These are phyloP conservation scores for Rubus parviflorus DNA, from an alignment of 306 rosid genomes.

Conservation along the genomic window DNA sequence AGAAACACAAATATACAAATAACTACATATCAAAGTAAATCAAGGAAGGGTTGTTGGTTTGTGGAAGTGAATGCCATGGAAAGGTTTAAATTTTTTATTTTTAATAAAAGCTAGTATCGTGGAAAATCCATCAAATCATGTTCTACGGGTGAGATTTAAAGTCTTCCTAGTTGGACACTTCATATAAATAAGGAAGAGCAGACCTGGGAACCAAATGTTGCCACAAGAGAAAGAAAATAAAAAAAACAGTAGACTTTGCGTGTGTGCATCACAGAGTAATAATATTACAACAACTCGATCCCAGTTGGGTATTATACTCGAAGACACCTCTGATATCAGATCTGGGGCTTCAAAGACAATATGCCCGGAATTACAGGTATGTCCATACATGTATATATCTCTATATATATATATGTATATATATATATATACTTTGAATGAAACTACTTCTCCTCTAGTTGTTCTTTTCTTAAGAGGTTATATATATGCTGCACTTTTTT, in stretches of 20 bases:
- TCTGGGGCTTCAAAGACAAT: background rate
- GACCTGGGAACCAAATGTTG: slow-evolving; percentile 9
- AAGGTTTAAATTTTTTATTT: background rate
- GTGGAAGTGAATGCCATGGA: background rate
- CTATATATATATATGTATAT: background rate
- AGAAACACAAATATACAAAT: background rate
- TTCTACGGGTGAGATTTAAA: slow-evolving; percentile 60
- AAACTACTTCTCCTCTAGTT: too few species aligned
- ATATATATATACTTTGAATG: background rate
- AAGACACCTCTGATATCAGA: slow-evolving; percentile 7
- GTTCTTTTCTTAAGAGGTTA: background rate
- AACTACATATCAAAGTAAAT: background rate
- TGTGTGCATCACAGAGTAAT: slow-evolving; percentile 3
- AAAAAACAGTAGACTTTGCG: background rate
- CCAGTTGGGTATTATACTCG: background rate
- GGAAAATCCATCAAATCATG: slow-evolving; percentile 34
- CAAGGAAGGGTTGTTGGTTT: background rate
- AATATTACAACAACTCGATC: background rate
- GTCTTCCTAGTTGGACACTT: slow-evolving; percentile 33
- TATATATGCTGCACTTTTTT: background rate
- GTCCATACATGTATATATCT: background rate
- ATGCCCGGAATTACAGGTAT: background rate
- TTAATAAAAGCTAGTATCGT: background rate
- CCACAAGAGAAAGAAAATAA: background rate
- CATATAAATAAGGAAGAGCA: slow-evolving; percentile 29